Base-by-base conservation (phyloP, 495 filamentous ascomycete species). In the Talaromyces liani region DNA sequence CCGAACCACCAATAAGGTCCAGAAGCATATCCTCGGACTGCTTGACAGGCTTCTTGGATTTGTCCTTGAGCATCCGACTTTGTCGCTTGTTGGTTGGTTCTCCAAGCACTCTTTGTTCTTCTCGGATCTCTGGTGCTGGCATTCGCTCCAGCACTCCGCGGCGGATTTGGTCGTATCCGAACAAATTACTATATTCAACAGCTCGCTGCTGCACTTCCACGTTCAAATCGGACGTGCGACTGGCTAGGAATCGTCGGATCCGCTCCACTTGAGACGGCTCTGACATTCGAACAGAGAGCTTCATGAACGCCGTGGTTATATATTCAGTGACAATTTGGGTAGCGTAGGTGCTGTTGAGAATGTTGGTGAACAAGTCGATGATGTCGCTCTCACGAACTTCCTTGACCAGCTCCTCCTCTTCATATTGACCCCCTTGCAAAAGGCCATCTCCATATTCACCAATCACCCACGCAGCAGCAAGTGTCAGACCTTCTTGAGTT, bases 391-490 rank as follows among this genome's bases (percentile, higher is more conserved):
- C 91, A 68, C 89, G 89, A 63, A 98, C 89, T 71, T 93, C 90
- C 70, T 90, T 84, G 9, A 96, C 92, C 3, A 96, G 77, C 69
- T 97, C 94, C 69, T 95, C 94, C 70, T 97, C 93, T 73, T 98
- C 93, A 65, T 96, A 97, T 69, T 92, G 87, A 18, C 95, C 93
- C 29, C 93, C 93, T 61, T 84, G 83, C 16, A 98, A 82, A 14
- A 98, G 79, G 4, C 89, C 85, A 72, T 98, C 94, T 36, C 92
- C 92, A 72, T 92, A 98, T 80, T 98, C 94, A 67, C 94, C 94
- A 75, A 98, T 97, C 12, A 92, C 92, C 94, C 94, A 98, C n/a
- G 94, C 87, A 33, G 90, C 95, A 24, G 94, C 92, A 31, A 97
- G 82, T 10, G 90, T 97, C 61, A 98, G 80, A 66, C 91, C 93